phyloP scores from a whole-genome alignment of 2,329 filamentous ascomycete genomes.

The Hypoxylon sp. region DNA sequence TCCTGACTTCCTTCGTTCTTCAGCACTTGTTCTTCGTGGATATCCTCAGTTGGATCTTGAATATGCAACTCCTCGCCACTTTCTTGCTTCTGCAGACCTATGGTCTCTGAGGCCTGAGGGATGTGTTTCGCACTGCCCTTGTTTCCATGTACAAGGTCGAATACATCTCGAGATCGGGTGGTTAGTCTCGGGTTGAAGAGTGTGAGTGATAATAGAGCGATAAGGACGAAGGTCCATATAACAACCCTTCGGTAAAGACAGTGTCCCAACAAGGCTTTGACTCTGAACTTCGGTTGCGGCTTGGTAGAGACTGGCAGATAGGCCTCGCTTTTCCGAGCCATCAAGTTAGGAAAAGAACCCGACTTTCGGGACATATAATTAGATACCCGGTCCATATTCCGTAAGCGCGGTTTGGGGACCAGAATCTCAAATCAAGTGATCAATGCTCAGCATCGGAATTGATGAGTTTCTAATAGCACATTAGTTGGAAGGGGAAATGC shows the following conservation, averaged over 20 bases:
- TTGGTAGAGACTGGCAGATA: slow-evolving; percentile 45
- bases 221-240: slow-evolving; percentile 57
- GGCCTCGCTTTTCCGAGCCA: slow-evolving; percentile 42
- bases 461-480: slow-evolving; percentile 17
- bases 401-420: slow-evolving; percentile 9
- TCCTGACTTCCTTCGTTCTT: slow-evolving; percentile 21
- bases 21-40: slow-evolving; percentile 19
- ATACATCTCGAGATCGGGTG: slow-evolving; percentile 40
- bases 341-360: slow-evolving; percentile 34
- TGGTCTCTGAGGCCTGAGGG: slow-evolving; percentile 15
- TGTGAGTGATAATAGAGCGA: slow-evolving; percentile 52
- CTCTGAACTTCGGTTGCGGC: slow-evolving; percentile 51
- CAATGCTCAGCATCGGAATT: slow-evolving; percentile 36
- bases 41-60: slow-evolving; percentile 17
- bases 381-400: slow-evolving; percentile 41
- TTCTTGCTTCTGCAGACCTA: slow-evolving; percentile 36
- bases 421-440: slow-evolving; percentile 16
- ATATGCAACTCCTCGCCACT: slow-evolving; percentile 8
- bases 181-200: slow-evolving; percentile 49
- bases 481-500: slow-evolving; percentile 6
- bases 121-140: slow-evolving; percentile 30
- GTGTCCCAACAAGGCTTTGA: slow-evolving; percentile 59
- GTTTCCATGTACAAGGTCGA: slow-evolving; percentile 42
- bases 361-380: slow-evolving; percentile 41
- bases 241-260: slow-evolving; percentile 62